Base-by-base conservation (phyloP, 2,329 filamentous ascomycete species). In the Macrophomina tecta region DNA sequence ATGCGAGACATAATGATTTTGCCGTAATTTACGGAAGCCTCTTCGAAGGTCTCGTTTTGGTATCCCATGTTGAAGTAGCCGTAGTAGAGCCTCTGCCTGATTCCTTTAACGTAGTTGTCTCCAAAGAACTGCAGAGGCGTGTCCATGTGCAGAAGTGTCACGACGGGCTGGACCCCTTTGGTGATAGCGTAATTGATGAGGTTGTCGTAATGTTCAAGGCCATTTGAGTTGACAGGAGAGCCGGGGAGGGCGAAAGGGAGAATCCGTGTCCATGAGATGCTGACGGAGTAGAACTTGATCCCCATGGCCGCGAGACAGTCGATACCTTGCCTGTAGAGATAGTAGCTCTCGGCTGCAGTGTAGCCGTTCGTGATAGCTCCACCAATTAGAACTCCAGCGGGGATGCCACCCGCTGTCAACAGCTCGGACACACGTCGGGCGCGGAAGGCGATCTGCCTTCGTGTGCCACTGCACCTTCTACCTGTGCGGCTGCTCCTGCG, bases 201-300 rank as follows among this genome's bases (percentile, higher is more conserved):
- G 67, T 84, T 80, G 40, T 84, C 77, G 68, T 85, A 85, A 67
- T 85, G 83, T 4, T 77, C 72, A 12, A 85, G 72, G 0, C 76
- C 83, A 46, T 79, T 71, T 65, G 81, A 73, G 65, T 85, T 85
- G 67, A 85, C 74, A 1, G 76, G 76, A 0, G 78, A 75, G 0
- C 77, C 68, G 4, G 79, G 81, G 5, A 45, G 12, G 5, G 42
- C 42, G 63, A 85, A 84, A 0, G 83, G 83, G 16, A 85, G 74
- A 62, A 85, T 82, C 1, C 83, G 78, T 2, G 79, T 74, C 83
- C 83, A 85, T 0, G 82, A 76, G 49, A 85, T 81, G 4, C 78
- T 79, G 72, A 85, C 84, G n/a, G 73, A 76, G 64, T 76, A 79
- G 5, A 71, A 69, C n/a, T 73, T 73, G 3, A 78, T 69, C 8